phyloP scores from a whole-genome alignment of 2,329 filamentous ascomycete genomes.

The Lasiodiplodia hormozganensis region DNA sequence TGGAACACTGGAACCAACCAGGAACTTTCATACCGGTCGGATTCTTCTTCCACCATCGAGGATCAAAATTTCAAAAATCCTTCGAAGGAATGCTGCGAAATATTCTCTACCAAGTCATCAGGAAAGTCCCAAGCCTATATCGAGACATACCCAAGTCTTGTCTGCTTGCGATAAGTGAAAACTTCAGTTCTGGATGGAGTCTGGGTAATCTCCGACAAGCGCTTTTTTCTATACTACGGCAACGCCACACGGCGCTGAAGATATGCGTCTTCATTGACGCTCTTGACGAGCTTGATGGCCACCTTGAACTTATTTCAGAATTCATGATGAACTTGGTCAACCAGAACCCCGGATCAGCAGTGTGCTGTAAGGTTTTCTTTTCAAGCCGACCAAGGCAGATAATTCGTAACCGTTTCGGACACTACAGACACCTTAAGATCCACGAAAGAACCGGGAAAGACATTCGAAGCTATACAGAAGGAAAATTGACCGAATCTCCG shows the following conservation, averaged over 20 bases:
- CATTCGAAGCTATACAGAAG: conserved; percentile 28
- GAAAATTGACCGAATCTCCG: conserved; percentile 11
- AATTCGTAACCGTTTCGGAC: conserved; percentile 31
- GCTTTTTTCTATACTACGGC: background rate
- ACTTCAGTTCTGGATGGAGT: background rate
- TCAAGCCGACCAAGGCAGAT: conserved; percentile 31
- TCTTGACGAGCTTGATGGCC: conserved; percentile 13
- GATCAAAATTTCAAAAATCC: conserved; percentile 49
- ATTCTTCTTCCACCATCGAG: conserved; percentile 54
- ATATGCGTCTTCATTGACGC: conserved; percentile 16
- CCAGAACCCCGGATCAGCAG: background rate
- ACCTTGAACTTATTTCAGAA: background rate
- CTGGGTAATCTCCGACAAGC: background rate
- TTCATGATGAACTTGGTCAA: background rate
- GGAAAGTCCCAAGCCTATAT: background rate
- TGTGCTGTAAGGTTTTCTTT: conserved; percentile 4
- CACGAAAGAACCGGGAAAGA: conserved; percentile 32
- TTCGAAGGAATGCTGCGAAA: conserved; percentile 50
- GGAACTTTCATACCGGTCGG: conserved; percentile 40
- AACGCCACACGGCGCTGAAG: background rate
- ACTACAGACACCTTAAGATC: conserved; percentile 20
- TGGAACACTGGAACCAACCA: conserved; percentile 45
- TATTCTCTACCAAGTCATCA: conserved; percentile 44
- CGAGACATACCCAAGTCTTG: background rate
- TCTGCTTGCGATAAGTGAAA: background rate